Percentiles rank a stretch among this genome's conserved stretches.
These are phyloP conservation scores for Hylodesmum podocarpum DNA, from an alignment of 306 rosid species.

Conservation along the genomic window DNA sequence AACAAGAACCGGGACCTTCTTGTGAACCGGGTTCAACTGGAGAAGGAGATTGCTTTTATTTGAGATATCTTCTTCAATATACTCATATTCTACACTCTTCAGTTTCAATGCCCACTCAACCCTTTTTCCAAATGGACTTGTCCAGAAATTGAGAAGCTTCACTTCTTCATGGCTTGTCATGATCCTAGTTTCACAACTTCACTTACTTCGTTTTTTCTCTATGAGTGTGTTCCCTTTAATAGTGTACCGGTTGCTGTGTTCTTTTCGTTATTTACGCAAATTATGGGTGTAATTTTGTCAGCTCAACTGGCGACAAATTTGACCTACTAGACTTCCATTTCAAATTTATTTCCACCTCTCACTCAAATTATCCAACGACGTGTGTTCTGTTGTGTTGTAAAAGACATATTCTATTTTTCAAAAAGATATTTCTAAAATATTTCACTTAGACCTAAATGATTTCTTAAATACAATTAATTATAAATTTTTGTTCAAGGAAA, in stretches of 20 bases:
- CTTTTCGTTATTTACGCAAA: neutral
- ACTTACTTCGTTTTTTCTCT: neutral
- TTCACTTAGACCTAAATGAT: too few species aligned
- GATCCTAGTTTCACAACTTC: neutral
- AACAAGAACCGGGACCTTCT: constrained; percentile 31
- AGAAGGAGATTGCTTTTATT: constrained; percentile 38
- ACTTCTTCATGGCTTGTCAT: constrained; percentile 37
- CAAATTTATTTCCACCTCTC: too few species aligned
- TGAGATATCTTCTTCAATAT: constrained; percentile 41
- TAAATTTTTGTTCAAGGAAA: too few species aligned
- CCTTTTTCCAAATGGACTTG: constrained; percentile 30
- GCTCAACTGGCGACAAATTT: too few species aligned
- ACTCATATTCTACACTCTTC: constrained; percentile 28
- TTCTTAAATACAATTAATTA: too few species aligned
- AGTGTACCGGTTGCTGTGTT: neutral
- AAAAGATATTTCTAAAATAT: too few species aligned
- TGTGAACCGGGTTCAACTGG: constrained; percentile 35
- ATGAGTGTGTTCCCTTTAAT: too few species aligned
- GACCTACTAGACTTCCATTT: too few species aligned
- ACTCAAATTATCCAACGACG: too few species aligned
- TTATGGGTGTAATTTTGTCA: too few species aligned
- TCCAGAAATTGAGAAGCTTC: constrained; percentile 33
- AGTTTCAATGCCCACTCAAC: constrained; percentile 39
- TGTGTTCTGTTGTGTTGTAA: too few species aligned
- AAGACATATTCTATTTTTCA: too few species aligned